Evolutionary conservation across 1,284 basidiomycete species (phyloP).

Genomic region (Pisolithus thermaeus): DNA sequence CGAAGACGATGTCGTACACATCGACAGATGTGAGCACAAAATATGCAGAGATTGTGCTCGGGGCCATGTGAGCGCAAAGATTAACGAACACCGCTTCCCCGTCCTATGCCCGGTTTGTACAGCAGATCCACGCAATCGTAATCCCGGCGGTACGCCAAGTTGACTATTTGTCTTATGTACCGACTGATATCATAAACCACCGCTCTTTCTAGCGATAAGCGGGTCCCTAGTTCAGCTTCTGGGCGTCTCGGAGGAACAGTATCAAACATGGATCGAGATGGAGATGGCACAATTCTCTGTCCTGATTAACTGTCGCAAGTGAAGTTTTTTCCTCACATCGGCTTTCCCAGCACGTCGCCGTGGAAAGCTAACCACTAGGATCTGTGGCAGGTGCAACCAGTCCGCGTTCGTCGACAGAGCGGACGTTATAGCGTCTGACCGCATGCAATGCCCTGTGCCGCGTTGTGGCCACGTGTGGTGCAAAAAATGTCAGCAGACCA

Average conservation of each 20-base stretch:
- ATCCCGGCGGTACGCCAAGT: constrained; percentile 36
- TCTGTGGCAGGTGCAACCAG: constrained; percentile 35
- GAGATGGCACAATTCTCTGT: constrained; percentile 49
- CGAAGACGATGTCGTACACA: constrained; percentile 40
- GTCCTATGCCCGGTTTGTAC: constrained; percentile 55
- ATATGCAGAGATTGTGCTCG: constrained; percentile 53
- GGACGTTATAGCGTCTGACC: constrained; percentile 38
- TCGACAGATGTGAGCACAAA: constrained; percentile 44
- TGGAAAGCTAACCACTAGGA: neutral
- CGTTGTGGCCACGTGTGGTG: constrained; percentile 48
- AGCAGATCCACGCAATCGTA: constrained; percentile 25
- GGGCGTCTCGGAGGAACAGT: constrained; percentile 44
- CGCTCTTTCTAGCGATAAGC: constrained; percentile 31
- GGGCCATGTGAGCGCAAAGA: constrained; percentile 39
- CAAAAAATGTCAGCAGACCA: constrained; percentile 43
- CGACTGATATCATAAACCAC: neutral
- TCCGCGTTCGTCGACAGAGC: constrained; percentile 44
- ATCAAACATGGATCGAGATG: constrained; percentile 47
- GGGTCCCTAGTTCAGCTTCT: constrained; percentile 38
- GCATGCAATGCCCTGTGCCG: constrained; percentile 40
- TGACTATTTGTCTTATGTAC: neutral
- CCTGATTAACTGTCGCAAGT: constrained; percentile 34
- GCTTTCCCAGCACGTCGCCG: too few species aligned
- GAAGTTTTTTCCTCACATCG: neutral
- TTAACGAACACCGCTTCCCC: constrained; percentile 51